Percentiles rank a stretch among this genome's conserved stretches.
Evolutionary conservation across 768 basidiomycete genomes (phyloP).

Genomic region (Serendipita vermifera): DNA sequence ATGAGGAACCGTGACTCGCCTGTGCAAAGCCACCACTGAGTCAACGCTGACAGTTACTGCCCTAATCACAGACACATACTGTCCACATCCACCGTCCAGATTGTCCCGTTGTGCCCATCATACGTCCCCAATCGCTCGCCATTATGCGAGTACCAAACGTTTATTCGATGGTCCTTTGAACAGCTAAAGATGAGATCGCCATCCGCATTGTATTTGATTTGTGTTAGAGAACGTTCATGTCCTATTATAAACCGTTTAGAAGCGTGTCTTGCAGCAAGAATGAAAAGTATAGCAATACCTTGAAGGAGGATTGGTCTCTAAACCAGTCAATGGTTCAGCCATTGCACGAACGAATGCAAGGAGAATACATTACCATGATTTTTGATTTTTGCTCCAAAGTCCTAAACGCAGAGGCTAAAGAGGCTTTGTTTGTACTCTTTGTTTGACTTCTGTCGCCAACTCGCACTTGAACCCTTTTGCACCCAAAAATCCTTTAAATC

Average conservation of each 20-base stretch:
- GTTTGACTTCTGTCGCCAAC: too few relatives aligned
- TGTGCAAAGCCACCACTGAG: conserved; percentile 19
- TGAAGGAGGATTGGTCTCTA: conserved; percentile 9
- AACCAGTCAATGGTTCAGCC: too few relatives aligned
- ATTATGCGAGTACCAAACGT: conserved; percentile 95
- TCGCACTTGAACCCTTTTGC: too few relatives aligned
- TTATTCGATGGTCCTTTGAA: conserved; percentile 90
- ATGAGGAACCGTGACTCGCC: conserved; percentile 78
- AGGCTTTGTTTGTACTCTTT: too few relatives aligned
- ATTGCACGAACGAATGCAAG: too few relatives aligned
- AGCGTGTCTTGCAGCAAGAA: neutral
- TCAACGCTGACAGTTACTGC: neutral
- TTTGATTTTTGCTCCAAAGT: too few relatives aligned
- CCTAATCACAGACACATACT: conserved; percentile 39
- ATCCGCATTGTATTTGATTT: conserved; percentile 94
- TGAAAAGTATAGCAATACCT: neutral
- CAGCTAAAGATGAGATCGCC: conserved; percentile 93
- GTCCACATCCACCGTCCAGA: conserved; percentile 96
- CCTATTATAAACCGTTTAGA: too few relatives aligned
- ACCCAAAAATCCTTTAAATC: too few relatives aligned
- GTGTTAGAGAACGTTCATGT: conserved; percentile 92
- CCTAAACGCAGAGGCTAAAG: too few relatives aligned
- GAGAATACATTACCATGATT: too few relatives aligned
- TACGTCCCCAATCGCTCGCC: conserved; percentile 96
- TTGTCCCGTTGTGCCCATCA: conserved; percentile 86